A percentile compares a stretch with the other conserved stretches of the same genome.
phyloP scores from a whole-genome alignment of 2,329 filamentous ascomycete genomes.

The Fusarium ambrosium region DNA sequence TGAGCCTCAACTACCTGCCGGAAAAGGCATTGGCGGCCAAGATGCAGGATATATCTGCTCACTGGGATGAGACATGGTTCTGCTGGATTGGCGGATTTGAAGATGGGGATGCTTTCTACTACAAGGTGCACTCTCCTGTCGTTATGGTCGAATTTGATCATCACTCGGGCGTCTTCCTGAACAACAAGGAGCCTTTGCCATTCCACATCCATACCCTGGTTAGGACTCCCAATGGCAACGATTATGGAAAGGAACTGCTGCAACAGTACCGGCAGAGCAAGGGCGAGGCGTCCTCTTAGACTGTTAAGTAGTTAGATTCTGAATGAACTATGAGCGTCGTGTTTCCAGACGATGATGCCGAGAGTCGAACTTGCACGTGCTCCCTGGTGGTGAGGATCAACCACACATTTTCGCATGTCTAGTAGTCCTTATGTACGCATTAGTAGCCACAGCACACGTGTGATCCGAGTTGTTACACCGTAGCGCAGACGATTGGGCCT shows the following conservation, averaged over 20 bases:
- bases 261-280: conserved; percentile 6
- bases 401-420: not conserved
- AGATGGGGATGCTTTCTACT: conserved; percentile 79
- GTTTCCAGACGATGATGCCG: not conserved
- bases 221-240: conserved; percentile 78
- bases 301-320: not conserved
- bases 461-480: not conserved
- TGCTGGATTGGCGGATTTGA: conserved; percentile 80
- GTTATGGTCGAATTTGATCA: conserved; percentile 82
- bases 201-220: conserved; percentile 83
- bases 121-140: conserved; percentile 80
- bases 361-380: not conserved
- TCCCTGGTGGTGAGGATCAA: not conserved
- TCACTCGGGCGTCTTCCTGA: conserved; percentile 81
- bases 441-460: not conserved
- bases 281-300: not conserved
- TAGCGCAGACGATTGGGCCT: not conserved
- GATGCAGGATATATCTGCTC: conserved; percentile 64
- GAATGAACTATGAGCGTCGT: not conserved
- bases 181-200: conserved; percentile 77
- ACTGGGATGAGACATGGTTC: conserved; percentile 78
- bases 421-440: not conserved
- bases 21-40: conserved; percentile 42
- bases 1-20: conserved; percentile 16
- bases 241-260: conserved; percentile 72